Evolutionary conservation across 805 yeast genomes (phyloP), one percentile per base, ranked within the genome.

Genomic region (Starmera quercuum): DNA sequence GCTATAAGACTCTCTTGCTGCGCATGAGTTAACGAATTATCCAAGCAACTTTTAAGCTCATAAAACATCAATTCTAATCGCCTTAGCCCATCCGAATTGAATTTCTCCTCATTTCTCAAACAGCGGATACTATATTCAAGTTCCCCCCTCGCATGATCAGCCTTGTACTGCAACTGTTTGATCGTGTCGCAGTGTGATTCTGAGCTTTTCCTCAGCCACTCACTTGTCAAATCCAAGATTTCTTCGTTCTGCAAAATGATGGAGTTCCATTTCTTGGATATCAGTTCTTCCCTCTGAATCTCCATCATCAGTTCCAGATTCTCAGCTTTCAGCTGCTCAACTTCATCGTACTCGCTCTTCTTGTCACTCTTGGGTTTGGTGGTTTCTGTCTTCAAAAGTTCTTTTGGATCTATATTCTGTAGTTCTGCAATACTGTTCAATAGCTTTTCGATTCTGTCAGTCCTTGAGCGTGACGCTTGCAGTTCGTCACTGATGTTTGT

Each of bases 271-370:
- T 46, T 51, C 13, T 42, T 36, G 4, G 49, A 35, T 3, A 56
- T 11, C 32, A 39, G 56, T 25, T 59, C 63, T 35, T 61, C 57
- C 32, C 60, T 46, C 23, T 63, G 62, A 6, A 61, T 41, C 25
- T 51, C 52, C 21, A 57, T 35, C 14, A 55, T 23, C 16, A 58
- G 31, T 12, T 45, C 42, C 6, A 50, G 33, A 32, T 55, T 55
- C 35, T 51, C 56, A 7, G 37, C 41, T 34, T 53, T 52, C 10
- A 52, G 36, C 10, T 24, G 30, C 11, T 40, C 38, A 1, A 51
- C 30, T 14, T 48, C 44, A 5, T 37, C 11, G 1, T 25, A 34
- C 10, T 10, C 4, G 20, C 13, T 3, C 25, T 33, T 17, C 22
- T 20, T 13, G 26, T 14, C 11, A 22, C 19, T 12, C 29, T 31